Base-by-base conservation (phyloP, 306 rosid species). In the Chamaecrista fasciculata region DNA sequence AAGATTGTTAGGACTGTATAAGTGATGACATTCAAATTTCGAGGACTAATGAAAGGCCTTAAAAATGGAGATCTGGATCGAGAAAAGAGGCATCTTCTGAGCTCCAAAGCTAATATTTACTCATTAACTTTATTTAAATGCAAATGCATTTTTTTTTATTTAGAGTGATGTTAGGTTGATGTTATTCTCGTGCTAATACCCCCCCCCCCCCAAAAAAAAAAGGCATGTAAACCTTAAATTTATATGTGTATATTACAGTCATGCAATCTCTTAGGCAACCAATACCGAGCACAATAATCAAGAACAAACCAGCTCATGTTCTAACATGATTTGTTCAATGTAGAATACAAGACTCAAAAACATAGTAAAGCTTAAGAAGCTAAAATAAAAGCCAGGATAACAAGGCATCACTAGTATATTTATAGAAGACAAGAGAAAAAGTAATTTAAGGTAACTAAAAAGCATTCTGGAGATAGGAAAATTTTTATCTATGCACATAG, bases 381-480 rank as follows among this genome's bases (percentile, higher is more conserved):
- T 19, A 33, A 33, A 8, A 66, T 47, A 26, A 11, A 46, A 3
- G 5, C 4, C 9, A 47, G 43, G 11, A 47, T 12, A 19, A 56
- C 74, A 70, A 20, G 28, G 28, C 18, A 52, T 52, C 57, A 52
- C 29, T 28, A n/a, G 44, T 21, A 10, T 55, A 37, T 19, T 29
- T 6, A 47, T 10, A 34, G 19, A 15, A 26, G 49, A 1, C 29
- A 42, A 42, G 42, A 56, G 11, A 5, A 62, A 16, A 44, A 20
- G 20, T 20, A 4, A 44, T 42, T 50, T 34, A 55, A 5, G 53
- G 37, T 20, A 31, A 72, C 59, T 25, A 0, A 43, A 64, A 65
- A 40, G 46, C 66, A 40, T 53, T 29, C 36, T 9, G 49, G 66
- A 64, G 64, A 73, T 31, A 44, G 29, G 37, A 53, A 25, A 25